Conservation (phyloP, 148 eudicot genomes). For the Rhododendron griersonianum region DNA sequence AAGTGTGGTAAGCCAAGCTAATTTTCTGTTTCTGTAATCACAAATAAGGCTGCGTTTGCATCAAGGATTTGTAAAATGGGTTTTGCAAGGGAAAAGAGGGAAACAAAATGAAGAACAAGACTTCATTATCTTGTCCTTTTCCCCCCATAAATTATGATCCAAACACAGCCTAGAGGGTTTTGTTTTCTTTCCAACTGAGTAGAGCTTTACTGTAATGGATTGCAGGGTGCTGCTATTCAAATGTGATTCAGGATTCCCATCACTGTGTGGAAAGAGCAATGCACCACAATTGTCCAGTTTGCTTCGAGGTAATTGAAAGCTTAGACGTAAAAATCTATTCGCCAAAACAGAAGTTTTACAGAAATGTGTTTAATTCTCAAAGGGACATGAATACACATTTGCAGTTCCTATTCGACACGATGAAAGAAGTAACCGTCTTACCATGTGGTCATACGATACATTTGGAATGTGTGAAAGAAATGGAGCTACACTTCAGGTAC, state of each 20-base stretch:
- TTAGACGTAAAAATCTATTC: not conserved
- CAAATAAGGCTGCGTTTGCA: not conserved
- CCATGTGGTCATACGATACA: conserved; percentile 47
- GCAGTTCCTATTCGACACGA: conserved; percentile 41
- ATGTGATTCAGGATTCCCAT: conserved; percentile 53
- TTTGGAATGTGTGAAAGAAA: conserved; percentile 35
- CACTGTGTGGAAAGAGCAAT: conserved; percentile 70
- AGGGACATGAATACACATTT: too few relatives aligned
- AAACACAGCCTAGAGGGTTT: not conserved
- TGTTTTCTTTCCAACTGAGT: not conserved
- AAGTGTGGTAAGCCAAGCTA: conserved; percentile 51
- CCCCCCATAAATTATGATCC: not conserved
- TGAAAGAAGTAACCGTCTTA: conserved; percentile 26
- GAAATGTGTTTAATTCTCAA: not conserved
- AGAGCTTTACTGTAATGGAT: conserved; percentile 1
- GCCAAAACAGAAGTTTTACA: not conserved
- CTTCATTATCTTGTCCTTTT: not conserved
- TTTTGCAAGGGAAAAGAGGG: not conserved
- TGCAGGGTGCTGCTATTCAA: conserved; percentile 76
- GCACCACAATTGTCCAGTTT: conserved; percentile 87
- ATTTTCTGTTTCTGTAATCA: not conserved
- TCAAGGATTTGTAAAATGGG: not conserved
- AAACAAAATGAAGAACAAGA: not conserved
- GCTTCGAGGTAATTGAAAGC: conserved; percentile 59
- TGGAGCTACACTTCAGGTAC: conserved; percentile 38